A percentile compares a stretch with the other conserved stretches of the same genome.
Evolutionary conservation across 306 rosid genomes (phyloP).

Genomic region (Gleditsia sinensis): DNA sequence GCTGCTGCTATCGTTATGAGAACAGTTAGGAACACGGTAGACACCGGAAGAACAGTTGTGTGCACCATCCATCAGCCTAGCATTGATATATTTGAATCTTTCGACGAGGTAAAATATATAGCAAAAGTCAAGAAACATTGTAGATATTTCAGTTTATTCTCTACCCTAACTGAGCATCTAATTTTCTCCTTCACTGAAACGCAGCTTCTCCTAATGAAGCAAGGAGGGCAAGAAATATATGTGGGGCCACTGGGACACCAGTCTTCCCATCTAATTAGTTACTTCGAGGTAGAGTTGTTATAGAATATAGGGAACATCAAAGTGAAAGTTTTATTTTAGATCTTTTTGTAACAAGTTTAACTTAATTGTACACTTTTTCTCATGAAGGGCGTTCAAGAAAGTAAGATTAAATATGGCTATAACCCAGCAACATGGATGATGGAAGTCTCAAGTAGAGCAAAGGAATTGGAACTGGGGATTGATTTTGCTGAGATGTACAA

Average conservation of each 20-base stretch:
- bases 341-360: not conserved
- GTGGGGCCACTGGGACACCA: constrained; percentile 58
- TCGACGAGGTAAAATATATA: constrained; percentile 58
- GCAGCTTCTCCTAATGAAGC: constrained; percentile 59
- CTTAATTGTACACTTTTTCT: constrained; percentile 14
- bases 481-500: constrained; percentile 48
- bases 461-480: constrained; percentile 44
- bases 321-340: not conserved
- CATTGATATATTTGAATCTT: constrained; percentile 69
- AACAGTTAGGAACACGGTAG: constrained; percentile 67
- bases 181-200: constrained; percentile 18
- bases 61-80: constrained; percentile 78
- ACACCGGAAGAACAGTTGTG: constrained; percentile 72
- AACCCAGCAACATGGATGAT: constrained; percentile 63
- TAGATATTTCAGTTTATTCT: not conserved
- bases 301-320: constrained; percentile 3
- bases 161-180: constrained; percentile 20
- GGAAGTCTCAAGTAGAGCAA: constrained; percentile 43
- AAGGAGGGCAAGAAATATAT: constrained; percentile 54
- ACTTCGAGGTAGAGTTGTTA: constrained; percentile 47
- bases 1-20: constrained; percentile 75
- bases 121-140: not conserved
- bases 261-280: constrained; percentile 44
- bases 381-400: constrained; percentile 49
- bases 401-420: constrained; percentile 49